Percentiles rank a stretch among this genome's conserved stretches.
These are phyloP conservation scores for Ganoderma boninense DNA, from an alignment of 1,284 basidiomycete genomes.

Conservation along the genomic window DNA sequence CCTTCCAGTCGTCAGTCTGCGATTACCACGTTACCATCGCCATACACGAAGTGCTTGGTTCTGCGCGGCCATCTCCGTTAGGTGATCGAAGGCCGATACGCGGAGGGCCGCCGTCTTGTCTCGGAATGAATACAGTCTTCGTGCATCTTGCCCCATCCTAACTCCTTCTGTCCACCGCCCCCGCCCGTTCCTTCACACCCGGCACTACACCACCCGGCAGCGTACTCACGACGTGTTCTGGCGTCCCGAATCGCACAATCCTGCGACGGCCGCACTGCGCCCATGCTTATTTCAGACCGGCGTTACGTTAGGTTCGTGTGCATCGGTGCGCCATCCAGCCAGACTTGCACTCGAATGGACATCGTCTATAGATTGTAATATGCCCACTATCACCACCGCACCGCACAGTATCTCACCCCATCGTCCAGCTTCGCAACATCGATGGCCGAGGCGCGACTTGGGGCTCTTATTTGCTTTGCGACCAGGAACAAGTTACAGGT, in stretches of 20 bases:
- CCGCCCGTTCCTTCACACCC: not conserved
- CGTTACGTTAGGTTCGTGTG: not conserved
- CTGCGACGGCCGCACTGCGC: not conserved
- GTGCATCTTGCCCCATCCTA: not conserved
- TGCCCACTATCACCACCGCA: not conserved
- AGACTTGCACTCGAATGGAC: not conserved
- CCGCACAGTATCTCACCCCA: not conserved
- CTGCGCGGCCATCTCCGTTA: not conserved
- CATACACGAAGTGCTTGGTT: not conserved
- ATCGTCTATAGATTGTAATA: not conserved
- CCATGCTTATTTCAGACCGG: not conserved
- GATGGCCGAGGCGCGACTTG: not conserved
- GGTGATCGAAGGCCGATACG: not conserved
- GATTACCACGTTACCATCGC: not conserved
- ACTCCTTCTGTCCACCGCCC: not conserved
- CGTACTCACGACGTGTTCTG: not conserved
- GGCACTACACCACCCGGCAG: not conserved
- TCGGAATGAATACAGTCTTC: not conserved
- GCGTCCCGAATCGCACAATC: not conserved
- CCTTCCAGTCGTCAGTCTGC: not conserved
- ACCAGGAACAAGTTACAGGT: not conserved
- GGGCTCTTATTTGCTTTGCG: not conserved
- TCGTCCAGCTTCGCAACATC: not conserved
- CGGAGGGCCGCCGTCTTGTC: not conserved
- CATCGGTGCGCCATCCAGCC: not conserved